A percentile compares a stretch with the other conserved stretches of the same genome.
phyloP scores from a whole-genome alignment of 2,329 filamentous ascomycete species.

The Talaromyces sp. region DNA sequence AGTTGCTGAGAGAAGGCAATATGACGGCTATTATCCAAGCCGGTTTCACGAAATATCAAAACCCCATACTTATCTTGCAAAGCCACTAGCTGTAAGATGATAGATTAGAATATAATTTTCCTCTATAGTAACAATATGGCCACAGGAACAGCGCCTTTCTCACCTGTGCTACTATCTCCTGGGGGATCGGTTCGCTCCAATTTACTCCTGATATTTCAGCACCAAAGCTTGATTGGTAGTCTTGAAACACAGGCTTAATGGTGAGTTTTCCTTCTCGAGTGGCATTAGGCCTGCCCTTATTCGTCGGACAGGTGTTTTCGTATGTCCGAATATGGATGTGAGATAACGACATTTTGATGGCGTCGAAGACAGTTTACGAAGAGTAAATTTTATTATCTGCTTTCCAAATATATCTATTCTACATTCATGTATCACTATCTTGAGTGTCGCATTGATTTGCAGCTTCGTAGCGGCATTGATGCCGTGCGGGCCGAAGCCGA shows the following conservation, averaged over 20 bases:
- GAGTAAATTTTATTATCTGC: not conserved
- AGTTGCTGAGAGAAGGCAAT: slow-evolving; percentile 21
- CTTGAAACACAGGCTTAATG: slow-evolving; percentile 11
- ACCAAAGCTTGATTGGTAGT: slow-evolving; percentile 8
- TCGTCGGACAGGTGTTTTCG: slow-evolving; percentile 11
- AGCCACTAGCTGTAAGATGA: slow-evolving; percentile 15
- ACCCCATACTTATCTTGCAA: slow-evolving; percentile 21
- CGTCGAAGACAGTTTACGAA: not conserved
- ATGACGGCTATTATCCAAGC: slow-evolving; percentile 18
- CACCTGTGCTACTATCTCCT: slow-evolving; percentile 12
- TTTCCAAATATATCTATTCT: not conserved
- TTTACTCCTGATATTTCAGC: slow-evolving; percentile 14
- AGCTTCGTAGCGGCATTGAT: not conserved
- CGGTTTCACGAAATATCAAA: slow-evolving; percentile 19
- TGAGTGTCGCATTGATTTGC: not conserved
- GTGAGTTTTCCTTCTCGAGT: slow-evolving; percentile 11
- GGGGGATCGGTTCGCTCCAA: slow-evolving; percentile 10
- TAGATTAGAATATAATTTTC: not conserved
- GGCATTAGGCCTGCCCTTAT: not conserved
- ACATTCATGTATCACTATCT: not conserved
- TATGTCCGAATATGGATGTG: slow-evolving; percentile 14
- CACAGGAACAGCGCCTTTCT: not conserved
- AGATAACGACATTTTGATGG: not conserved
- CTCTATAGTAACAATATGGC: not conserved
- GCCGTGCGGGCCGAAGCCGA: slow-evolving; percentile 15